Evolutionary conservation across 306 rosid genomes (phyloP).

Genomic region (Nissolia schottii): DNA sequence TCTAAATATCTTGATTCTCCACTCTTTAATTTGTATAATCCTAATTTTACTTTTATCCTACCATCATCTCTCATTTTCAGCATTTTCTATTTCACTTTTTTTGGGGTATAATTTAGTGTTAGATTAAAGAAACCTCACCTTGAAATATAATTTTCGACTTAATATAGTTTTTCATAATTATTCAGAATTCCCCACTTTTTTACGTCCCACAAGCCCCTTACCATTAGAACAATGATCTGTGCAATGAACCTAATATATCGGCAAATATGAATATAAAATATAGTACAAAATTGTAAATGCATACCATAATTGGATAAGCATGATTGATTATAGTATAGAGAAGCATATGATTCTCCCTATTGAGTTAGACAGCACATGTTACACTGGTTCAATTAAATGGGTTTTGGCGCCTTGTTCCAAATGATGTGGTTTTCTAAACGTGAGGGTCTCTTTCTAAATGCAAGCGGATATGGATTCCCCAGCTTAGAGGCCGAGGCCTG

Average conservation of each 20-base stretch:
- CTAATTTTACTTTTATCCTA: background rate
- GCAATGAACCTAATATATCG: too few species aligned
- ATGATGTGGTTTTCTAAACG: background rate
- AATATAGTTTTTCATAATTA: background rate
- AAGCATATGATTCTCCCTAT: slow-evolving; percentile 37
- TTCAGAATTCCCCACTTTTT: background rate
- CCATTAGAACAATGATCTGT: background rate
- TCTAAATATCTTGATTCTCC: too few species aligned
- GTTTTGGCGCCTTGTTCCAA: slow-evolving; percentile 15
- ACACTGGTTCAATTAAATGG: background rate
- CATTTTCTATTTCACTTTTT: background rate
- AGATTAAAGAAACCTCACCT: background rate
- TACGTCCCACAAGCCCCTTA: background rate
- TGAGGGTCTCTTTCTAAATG: slow-evolving; percentile 24
- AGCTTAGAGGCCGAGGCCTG: background rate
- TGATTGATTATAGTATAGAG: background rate
- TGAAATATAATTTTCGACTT: background rate
- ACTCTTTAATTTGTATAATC: background rate
- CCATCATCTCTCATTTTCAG: background rate
- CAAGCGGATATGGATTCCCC: slow-evolving; percentile 3
- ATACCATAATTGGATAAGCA: slow-evolving; percentile 7
- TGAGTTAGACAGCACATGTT: slow-evolving; percentile 14
- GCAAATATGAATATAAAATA: background rate
- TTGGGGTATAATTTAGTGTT: too few species aligned
- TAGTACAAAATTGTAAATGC: background rate